Percentiles rank a stretch among this genome's conserved stretches.
These are phyloP conservation scores for Parafenestella ontariensis DNA, from an alignment of 2,329 filamentous ascomycete species.

Conservation along the genomic window DNA sequence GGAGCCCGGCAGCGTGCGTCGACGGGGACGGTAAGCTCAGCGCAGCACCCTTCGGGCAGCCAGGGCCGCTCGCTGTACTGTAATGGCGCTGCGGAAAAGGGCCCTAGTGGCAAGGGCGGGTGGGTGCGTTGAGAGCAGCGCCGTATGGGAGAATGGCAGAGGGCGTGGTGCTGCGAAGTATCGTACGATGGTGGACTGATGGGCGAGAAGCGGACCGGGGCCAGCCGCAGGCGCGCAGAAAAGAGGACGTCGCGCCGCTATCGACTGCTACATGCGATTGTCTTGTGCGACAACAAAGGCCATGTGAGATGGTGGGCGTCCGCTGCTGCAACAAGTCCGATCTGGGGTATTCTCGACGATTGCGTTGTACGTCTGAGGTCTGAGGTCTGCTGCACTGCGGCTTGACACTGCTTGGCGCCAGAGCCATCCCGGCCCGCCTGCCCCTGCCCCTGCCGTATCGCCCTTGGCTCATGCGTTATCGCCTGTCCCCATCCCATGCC, in stretches of 20 bases:
- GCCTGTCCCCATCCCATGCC: too few species aligned
- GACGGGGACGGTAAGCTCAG: neutral
- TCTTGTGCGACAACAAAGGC: neutral
- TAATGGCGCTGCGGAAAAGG: constrained; percentile 5
- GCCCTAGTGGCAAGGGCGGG: constrained; percentile 10
- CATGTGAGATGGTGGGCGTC: neutral
- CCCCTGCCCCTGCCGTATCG: neutral
- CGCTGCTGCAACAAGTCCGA: too few species aligned
- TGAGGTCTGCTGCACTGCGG: too few species aligned
- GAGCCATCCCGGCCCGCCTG: neutral
- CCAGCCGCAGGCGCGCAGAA: neutral
- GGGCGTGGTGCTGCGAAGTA: constrained; percentile 12
- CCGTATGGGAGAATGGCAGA: constrained; percentile 7
- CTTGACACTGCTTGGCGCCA: too few species aligned
- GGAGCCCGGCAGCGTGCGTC: constrained; percentile 1
- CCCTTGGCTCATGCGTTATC: neutral
- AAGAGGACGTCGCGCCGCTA: neutral
- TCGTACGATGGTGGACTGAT: constrained; percentile 17
- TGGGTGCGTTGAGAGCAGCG: constrained; percentile 6
- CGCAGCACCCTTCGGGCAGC: too few species aligned
- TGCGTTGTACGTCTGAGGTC: neutral
- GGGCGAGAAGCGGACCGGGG: neutral
- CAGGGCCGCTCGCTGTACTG: too few species aligned
- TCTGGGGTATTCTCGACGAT: too few species aligned
- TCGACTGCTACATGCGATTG: neutral